Base-by-base conservation (phyloP, 2,329 filamentous ascomycete species). In the Helotiales sp. region DNA sequence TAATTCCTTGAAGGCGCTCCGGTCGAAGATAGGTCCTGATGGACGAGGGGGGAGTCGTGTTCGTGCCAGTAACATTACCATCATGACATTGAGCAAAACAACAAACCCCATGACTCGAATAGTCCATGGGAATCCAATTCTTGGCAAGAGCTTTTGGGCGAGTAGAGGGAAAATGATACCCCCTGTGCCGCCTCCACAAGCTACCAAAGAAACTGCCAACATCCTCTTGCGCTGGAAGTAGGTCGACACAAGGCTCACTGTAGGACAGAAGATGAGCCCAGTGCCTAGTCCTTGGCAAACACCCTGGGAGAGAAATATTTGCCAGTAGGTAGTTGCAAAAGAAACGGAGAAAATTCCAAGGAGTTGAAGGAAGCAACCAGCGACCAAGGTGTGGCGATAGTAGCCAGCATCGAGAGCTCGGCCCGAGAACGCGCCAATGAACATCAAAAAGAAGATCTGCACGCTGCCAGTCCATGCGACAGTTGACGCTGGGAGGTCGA, bases 191-290 rank as follows among this genome's bases (percentile, higher is more conserved):
- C 59, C 66, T 1, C 75, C 75, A 4, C 65, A 58, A 2, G 71
- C 70, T 1, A 66, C 68, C 15, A 72, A 42, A 1, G 65, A 67
- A 1, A 75, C 61, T 2, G 74, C 75, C 1, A 75, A 29, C 13
- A 53, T 56, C 29, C 73, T 34, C 17, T 50, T 55, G 22, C 49
- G 61, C 12, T 67, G 67, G 48, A 71, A 57, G 25, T 64, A 60
- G 5, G 86, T 86, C 4, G 86, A 81, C 1, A 90, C 73, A 5
- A 88, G 80, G 1, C 86, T 81, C 31, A 90, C 78, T 34, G 80
- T 78, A 0, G 87, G 86, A 29, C 86, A 82, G 69, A 89, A 90
- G 1, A 90, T 72, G 55, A 77, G 84, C 0, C 78, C 78, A 2
- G 66, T 69, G 2, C 79, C 80, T 0, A 79, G 62, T 3, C 80